Conservation (phyloP, 1,284 basidiomycete genomes). For the Wolfiporia cocos region DNA sequence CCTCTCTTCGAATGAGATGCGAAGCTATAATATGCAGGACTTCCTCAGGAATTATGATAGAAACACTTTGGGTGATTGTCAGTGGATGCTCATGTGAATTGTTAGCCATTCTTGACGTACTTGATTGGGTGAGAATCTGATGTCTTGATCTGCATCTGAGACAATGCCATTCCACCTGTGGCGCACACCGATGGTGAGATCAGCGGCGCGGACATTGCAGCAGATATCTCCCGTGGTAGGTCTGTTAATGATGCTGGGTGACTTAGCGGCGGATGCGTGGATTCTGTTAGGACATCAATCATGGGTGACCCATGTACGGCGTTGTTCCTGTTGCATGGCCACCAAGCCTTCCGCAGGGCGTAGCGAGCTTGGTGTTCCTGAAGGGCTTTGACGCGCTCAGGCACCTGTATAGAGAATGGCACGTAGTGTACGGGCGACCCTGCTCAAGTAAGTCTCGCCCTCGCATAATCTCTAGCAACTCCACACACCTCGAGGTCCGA, state of each 20-base stretch:
- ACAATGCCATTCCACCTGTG: slow-evolving; percentile 12
- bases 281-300: slow-evolving; percentile 2
- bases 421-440: slow-evolving; percentile 57
- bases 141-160: slow-evolving; percentile 49
- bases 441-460: slow-evolving; percentile 16
- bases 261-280: slow-evolving; percentile 14
- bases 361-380: slow-evolving; percentile 54
- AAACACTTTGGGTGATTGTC: slow-evolving; percentile 35
- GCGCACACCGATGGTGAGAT: too few relatives aligned
- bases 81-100: too few relatives aligned
- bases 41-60: slow-evolving; percentile 59
- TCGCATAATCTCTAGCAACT: background rate
- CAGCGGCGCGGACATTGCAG: slow-evolving; percentile 43
- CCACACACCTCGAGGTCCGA: slow-evolving; percentile 52
- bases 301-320: background rate
- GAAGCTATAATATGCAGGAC: slow-evolving; percentile 50
- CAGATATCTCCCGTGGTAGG: slow-evolving; percentile 43
- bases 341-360: slow-evolving; percentile 45
- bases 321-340: slow-evolving; percentile 30
- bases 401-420: slow-evolving; percentile 67
- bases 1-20: slow-evolving; percentile 32
- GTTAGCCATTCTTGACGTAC: too few relatives aligned
- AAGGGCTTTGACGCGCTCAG: slow-evolving; percentile 55
- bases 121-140: slow-evolving; percentile 83
- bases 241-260: slow-evolving; percentile 19